Conservation (phyloP, 306 rosid species). For the Ziziphus jujuba region DNA sequence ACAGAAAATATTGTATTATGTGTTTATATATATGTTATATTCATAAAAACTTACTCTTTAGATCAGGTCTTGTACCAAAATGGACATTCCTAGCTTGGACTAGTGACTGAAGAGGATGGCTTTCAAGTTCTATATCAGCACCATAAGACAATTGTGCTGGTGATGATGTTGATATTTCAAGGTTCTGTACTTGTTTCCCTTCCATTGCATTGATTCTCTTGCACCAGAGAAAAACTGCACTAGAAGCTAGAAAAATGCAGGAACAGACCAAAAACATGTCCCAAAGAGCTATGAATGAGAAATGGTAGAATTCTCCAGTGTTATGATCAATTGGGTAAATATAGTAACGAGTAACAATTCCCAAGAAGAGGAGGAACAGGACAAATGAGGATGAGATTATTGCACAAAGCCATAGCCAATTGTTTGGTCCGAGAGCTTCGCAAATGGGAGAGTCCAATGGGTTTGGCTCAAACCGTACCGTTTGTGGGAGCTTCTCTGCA, state of each 20-base stretch:
- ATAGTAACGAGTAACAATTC: conserved; percentile 34
- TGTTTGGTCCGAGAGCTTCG: conserved; percentile 32
- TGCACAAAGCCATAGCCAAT: conserved; percentile 43
- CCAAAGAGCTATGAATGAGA: conserved; percentile 39
- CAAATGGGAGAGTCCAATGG: conserved; percentile 38
- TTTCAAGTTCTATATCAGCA: conserved; percentile 39
- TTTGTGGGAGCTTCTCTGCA: conserved; percentile 26
- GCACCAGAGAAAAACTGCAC: conserved; percentile 31
- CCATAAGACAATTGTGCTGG: conserved; percentile 23
- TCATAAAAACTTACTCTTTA: conserved; percentile 30
- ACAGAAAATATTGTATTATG: not conserved
- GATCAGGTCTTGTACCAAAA: conserved; percentile 44
- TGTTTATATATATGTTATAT: not conserved
- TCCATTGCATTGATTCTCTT: conserved; percentile 30
- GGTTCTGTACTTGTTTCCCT: conserved; percentile 20
- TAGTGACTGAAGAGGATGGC: conserved; percentile 35
- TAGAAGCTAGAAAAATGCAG: conserved; percentile 39
- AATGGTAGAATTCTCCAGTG: conserved; percentile 26
- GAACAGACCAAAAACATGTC: conserved; percentile 41
- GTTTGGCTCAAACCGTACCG: conserved; percentile 33
- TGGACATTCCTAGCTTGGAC: conserved; percentile 39
- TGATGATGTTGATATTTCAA: conserved; percentile 18
- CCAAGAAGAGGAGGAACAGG: conserved; percentile 40
- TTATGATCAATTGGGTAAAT: conserved; percentile 37
- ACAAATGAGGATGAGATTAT: conserved; percentile 42